Base-by-base conservation (phyloP, 192 early-diverging fungal genomes). In the Entomortierella parvispora region DNA sequence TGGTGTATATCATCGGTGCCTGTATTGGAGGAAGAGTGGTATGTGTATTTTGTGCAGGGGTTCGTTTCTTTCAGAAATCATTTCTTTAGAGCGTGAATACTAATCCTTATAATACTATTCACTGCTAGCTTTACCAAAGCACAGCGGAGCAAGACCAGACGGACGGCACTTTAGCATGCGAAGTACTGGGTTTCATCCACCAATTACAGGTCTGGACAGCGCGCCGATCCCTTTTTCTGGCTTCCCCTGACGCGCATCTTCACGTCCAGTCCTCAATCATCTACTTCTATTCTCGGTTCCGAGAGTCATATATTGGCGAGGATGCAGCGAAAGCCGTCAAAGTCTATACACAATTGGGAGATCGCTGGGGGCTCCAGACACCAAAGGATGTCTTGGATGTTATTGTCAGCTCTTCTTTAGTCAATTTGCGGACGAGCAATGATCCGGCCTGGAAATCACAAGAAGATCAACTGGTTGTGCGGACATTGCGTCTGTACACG, bases 281-380 rank as follows among this genome's bases (percentile, higher is more conserved):
- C 15, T 91, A 91, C 61, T 88, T 96, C 60, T 93, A 91, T 64
- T 82, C 83, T 4, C 81, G 84, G 47, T 96, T 96, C 67, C 80
- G 91, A 25, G 89, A 90, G 32, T 85, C 88, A 17, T 96, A 96
- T 69, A 86, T 96, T 26, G 87, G 92, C 63, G 93, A 95, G 62
- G 83, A 84, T 26, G 75, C 84, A 18, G 66, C 84, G 37, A 83
- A 83, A 44, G 82, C 80, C 7, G 77, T 84, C 1, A 82, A 94
- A 60, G 90, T 94, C 11, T 96, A 91, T 46, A 80, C 82, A 0
- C 83, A 85, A 53, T 77, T 96, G 46, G 82, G 87, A 12, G 85
- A 87, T 45, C 75, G 84, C 40, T 90, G 93, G 70, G 91, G 89
- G 7, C 68, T 95, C 29, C 86, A 89, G 33, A 62, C 74, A 1